A percentile compares a stretch with the other conserved stretches of the same genome.
phyloP scores from a whole-genome alignment of 2,329 filamentous ascomycete species.

The Fonsecaea pedrosoi region DNA sequence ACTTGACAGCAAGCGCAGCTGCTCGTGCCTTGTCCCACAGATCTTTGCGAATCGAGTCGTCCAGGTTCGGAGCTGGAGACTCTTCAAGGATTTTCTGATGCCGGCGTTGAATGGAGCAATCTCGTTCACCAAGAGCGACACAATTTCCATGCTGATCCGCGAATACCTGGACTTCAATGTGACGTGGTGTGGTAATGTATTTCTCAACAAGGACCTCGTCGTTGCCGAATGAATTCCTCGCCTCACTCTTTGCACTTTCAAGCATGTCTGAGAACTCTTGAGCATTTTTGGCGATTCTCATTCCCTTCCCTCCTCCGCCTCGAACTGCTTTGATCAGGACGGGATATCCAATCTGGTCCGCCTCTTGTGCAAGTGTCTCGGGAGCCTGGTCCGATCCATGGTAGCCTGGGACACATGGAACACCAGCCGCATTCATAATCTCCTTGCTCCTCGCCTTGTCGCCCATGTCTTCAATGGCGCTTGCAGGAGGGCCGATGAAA shows the following conservation, averaged over 20 bases:
- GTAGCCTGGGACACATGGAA: slow-evolving; percentile 95
- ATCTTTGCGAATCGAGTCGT: slow-evolving; percentile 65
- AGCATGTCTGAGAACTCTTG: slow-evolving; percentile 67
- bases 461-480: slow-evolving; percentile 82
- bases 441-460: slow-evolving; percentile 93
- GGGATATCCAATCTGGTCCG: slow-evolving; percentile 72
- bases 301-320: slow-evolving; percentile 71
- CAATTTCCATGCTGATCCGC: slow-evolving; percentile 70
- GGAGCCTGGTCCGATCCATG: slow-evolving; percentile 83
- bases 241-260: slow-evolving; percentile 69
- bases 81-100: slow-evolving; percentile 73
- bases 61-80: slow-evolving; percentile 68
- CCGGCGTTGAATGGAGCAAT: slow-evolving; percentile 70
- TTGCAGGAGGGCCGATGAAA: slow-evolving; percentile 87
- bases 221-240: slow-evolving; percentile 68
- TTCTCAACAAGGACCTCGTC: slow-evolving; percentile 72
- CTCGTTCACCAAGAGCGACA: slow-evolving; percentile 68
- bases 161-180: slow-evolving; percentile 72
- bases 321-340: slow-evolving; percentile 72
- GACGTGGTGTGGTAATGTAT: slow-evolving; percentile 70
- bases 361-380: slow-evolving; percentile 68
- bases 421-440: slow-evolving; percentile 94
- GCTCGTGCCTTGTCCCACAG: slow-evolving; percentile 70
- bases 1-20: slow-evolving; percentile 68
- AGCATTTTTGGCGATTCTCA: slow-evolving; percentile 66